Conservation (phyloP, 768 basidiomycete genomes). For the Pleurotus tuoliensis region DNA sequence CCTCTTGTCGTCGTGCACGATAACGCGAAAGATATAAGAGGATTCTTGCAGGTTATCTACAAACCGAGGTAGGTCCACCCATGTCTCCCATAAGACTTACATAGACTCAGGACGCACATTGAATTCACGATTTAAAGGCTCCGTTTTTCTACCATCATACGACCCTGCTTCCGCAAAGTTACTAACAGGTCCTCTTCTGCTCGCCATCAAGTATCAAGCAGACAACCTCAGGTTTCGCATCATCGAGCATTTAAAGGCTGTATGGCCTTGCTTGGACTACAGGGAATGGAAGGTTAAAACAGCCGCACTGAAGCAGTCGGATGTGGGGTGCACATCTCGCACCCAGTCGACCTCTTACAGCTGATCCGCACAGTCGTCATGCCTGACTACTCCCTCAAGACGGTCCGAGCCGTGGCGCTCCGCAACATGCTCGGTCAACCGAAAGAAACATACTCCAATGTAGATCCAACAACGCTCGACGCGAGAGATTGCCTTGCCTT, state of each 20-base stretch:
- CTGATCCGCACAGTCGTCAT: too few relatives aligned
- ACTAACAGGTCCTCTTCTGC: slow-evolving; percentile 2
- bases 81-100: not conserved
- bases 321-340: too few relatives aligned
- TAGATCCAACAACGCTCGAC: too few relatives aligned
- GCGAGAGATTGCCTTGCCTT: too few relatives aligned
- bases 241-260: not conserved
- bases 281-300: not conserved
- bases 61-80: not conserved
- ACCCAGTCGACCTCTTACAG: too few relatives aligned
- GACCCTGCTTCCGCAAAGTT: not conserved
- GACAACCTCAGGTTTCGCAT: not conserved
- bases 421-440: too few relatives aligned
- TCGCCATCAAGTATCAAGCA: slow-evolving; percentile 8
- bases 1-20: slow-evolving; percentile 13
- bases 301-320: not conserved
- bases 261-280: not conserved
- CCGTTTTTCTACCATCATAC: not conserved
- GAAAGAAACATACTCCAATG: too few relatives aligned
- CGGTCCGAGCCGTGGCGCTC: too few relatives aligned
- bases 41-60: slow-evolving; percentile 10
- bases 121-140: not conserved
- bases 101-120: not conserved
- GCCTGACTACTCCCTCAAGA: too few relatives aligned
- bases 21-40: slow-evolving; percentile 5